These are phyloP conservation scores for Hericium alpestre DNA, from an alignment of 768 basidiomycete species.

Conservation along the genomic window DNA sequence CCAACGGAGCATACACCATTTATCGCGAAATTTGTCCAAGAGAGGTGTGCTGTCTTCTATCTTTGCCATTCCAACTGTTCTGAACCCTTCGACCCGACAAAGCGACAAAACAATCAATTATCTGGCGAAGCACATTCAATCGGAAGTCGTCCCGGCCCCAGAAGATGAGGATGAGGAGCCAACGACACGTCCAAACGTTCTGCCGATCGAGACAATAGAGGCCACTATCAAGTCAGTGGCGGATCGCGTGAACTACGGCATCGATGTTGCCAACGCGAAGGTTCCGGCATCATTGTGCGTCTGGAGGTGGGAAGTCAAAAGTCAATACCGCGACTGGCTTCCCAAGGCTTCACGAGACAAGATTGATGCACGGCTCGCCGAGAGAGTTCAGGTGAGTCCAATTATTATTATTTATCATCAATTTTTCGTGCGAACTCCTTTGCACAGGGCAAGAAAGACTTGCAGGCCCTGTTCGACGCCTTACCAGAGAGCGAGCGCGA, in stretches of 20 bases:
- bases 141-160: conserved; percentile 48
- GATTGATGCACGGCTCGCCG: conserved; percentile 46
- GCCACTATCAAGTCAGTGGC: conserved; percentile 52
- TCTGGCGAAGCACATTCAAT: conserved; percentile 60
- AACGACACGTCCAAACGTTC: conserved; percentile 21
- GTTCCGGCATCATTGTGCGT: conserved; percentile 53
- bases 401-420: neutral
- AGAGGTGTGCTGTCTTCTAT: conserved; percentile 47
- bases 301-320: conserved; percentile 84
- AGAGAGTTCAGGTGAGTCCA: conserved; percentile 50
- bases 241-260: conserved; percentile 70
- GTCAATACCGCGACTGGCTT: conserved; percentile 46
- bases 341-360: conserved; percentile 58
- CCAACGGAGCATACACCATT: conserved; percentile 64
- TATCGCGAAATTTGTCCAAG: conserved; percentile 74
- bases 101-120: conserved; percentile 65
- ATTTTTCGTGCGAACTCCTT: neutral
- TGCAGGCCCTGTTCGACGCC: conserved; percentile 43
- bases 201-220: conserved; percentile 45
- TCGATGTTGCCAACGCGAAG: conserved; percentile 43
- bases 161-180: conserved; percentile 40
- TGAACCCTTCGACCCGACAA: neutral
- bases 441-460: conserved; percentile 46
- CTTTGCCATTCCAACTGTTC: neutral
- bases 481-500: conserved; percentile 49